Evolutionary conservation across 108 stramenopile species (phyloP).

Genomic region (Cyclotella sp.): DNA sequence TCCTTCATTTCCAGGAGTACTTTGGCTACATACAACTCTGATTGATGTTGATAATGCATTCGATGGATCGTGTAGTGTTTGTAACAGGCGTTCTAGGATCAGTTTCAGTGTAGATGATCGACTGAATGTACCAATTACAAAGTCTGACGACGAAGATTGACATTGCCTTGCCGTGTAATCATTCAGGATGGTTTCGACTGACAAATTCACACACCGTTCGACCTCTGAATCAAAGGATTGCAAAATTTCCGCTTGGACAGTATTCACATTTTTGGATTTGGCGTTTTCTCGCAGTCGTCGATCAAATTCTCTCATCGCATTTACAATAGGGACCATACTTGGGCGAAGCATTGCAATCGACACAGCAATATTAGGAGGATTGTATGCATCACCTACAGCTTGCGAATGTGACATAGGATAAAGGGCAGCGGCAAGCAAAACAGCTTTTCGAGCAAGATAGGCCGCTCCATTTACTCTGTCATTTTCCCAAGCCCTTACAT

Average conservation of each 20-base stretch:
- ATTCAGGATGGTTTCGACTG: constrained; percentile 27
- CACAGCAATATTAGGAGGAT: constrained; percentile 14
- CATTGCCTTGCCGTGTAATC: constrained; percentile 11
- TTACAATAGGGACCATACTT: constrained; percentile 62
- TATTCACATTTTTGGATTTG: not conserved
- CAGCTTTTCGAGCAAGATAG: constrained; percentile 46
- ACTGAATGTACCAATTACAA: constrained; percentile 55
- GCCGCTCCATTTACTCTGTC: constrained; percentile 60
- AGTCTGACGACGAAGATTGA: constrained; percentile 1
- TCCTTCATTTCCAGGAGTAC: constrained; percentile 60
- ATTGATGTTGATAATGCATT: not conserved
- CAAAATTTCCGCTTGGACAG: constrained; percentile 13
- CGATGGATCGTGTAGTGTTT: not conserved
- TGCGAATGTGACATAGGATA: constrained; percentile 15
- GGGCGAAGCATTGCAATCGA: constrained; percentile 61
- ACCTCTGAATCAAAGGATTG: constrained; percentile 34
- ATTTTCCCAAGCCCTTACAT: constrained; percentile 46
- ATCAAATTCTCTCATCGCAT: constrained; percentile 53
- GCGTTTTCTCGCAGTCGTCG: constrained; percentile 6
- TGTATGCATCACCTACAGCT: constrained; percentile 10
- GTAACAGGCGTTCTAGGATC: constrained; percentile 35
- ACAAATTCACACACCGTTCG: constrained; percentile 27
- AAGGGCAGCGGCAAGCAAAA: constrained; percentile 42
- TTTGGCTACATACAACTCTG: constrained; percentile 49
- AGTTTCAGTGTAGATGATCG: constrained; percentile 54